Conservation (phyloP, 257 asterid species). For the Forsythia suspensa region DNA sequence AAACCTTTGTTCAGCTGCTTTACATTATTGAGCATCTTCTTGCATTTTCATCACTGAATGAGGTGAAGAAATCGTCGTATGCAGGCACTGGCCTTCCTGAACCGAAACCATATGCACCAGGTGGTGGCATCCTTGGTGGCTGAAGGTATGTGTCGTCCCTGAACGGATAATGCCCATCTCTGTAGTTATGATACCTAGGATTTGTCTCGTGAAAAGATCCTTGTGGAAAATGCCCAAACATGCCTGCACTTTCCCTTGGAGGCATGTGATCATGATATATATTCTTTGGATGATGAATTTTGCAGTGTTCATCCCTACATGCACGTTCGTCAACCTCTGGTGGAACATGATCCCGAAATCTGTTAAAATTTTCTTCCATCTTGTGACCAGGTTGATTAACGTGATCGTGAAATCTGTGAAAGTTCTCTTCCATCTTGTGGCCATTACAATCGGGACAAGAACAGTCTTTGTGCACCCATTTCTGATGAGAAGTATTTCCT, state of each 20-base stretch:
- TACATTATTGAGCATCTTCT: constrained; percentile 14
- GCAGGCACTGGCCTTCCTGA: not conserved
- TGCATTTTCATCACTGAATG: constrained; percentile 9
- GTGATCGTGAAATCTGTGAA: constrained; percentile 22
- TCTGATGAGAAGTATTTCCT: not conserved
- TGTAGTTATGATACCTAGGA: not conserved
- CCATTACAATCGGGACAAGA: not conserved
- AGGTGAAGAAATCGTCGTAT: not conserved
- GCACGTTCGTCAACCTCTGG: constrained; percentile 4
- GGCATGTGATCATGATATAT: not conserved
- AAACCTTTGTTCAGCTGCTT: not conserved
- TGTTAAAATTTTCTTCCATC: not conserved
- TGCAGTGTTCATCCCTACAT: constrained; percentile 27
- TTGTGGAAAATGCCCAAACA: not conserved
- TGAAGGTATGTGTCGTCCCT: not conserved
- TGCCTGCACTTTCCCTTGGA: not conserved
- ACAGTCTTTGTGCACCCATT: not conserved
- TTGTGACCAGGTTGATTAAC: not conserved
- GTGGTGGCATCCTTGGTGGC: not conserved
- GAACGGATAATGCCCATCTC: not conserved
- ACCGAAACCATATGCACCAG: not conserved
- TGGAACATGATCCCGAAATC: constrained; percentile 25
- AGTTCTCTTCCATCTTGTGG: not conserved
- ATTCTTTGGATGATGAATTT: constrained; percentile 21
- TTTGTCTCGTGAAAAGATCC: not conserved